phyloP scores from a whole-genome alignment of 129 eudicot genomes.

The Pittosporum tobira region DNA sequence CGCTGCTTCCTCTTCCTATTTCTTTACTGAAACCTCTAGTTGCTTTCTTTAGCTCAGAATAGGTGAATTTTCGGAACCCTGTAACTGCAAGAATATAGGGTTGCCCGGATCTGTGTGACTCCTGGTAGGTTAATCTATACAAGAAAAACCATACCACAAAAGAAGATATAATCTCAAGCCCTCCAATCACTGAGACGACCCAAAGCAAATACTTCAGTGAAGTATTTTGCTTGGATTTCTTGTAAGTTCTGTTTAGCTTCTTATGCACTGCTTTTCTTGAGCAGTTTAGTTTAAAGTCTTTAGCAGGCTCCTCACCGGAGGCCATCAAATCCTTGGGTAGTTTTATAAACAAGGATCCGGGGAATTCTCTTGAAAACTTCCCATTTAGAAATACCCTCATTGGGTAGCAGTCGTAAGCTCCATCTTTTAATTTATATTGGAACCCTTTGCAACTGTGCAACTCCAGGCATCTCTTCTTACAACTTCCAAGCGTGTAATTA shows the following conservation, averaged over 20 bases:
- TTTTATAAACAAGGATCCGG: slow-evolving; percentile 17
- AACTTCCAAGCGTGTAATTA: slow-evolving; percentile 18
- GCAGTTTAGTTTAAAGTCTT: slow-evolving; percentile 1
- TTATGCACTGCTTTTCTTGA: background rate
- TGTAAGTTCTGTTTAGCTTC: slow-evolving; percentile 5
- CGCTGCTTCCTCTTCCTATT: background rate
- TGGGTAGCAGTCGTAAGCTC: slow-evolving; percentile 18
- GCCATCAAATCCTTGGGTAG: slow-evolving; percentile 16
- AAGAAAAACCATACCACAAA: slow-evolving; percentile 1
- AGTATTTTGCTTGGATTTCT: background rate
- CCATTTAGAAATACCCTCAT: slow-evolving; percentile 17
- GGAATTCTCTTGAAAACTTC: slow-evolving; percentile 17
- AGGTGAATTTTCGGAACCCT: slow-evolving; percentile 27
- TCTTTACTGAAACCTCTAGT: background rate
- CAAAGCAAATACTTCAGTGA: slow-evolving; percentile 21
- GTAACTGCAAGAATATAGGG: slow-evolving; percentile 20
- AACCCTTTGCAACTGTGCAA: slow-evolving; percentile 26
- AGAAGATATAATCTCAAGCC: slow-evolving; percentile 7
- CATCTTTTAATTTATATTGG: slow-evolving; percentile 12
- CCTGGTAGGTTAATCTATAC: background rate
- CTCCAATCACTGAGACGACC: slow-evolving; percentile 15
- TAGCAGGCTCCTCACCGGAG: slow-evolving; percentile 2
- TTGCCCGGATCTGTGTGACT: slow-evolving; percentile 3
- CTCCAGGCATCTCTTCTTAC: slow-evolving; percentile 21
- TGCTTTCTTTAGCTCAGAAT: slow-evolving; percentile 2